Base-by-base conservation (phyloP, 805 yeast genomes). In the Komagataella pastoris region DNA sequence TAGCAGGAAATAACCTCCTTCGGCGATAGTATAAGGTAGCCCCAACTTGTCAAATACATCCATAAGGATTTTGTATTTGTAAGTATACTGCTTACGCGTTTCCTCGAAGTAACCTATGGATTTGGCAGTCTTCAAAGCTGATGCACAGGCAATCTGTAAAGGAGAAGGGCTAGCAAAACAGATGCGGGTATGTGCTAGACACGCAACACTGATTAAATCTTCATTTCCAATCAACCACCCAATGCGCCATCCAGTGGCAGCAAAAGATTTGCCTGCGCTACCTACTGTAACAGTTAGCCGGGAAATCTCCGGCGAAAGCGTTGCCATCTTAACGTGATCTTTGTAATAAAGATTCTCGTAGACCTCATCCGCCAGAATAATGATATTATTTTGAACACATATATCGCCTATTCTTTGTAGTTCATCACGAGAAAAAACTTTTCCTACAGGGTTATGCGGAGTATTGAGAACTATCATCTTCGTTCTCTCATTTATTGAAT, bases 171-270 rank as follows among this genome's bases (percentile, higher is more conserved):
- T 79, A 7, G 91, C 74, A 67, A 93, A 93, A 62, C 96, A 88
- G 59, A 93, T 91, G 67, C 99, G 79, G 1, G 97, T 88, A 67
- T 93, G 97, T 0, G 98, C 98, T 23, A 85, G 77, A 6, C 88
- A 75, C 4, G 83, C 95, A 62, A 86, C 88, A 57, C 84, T 81
- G 59, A 93, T 73, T 57, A 90, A 72, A 30, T 85, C 86, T n/a
- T 85, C 74, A 51, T 86, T 83, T 6, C 97, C 98, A 55, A 90
- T 82, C 44, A 91, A 76, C 95, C 96, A 93, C 51, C 99, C 99
- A 51, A 93, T 79, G 73, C 99, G 83, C 97, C 98, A 93, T 51
- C 99, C 99, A 10, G 99, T 93, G 47, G 96, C 96, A n/a, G 97
- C 96, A 71, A 93, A 93, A 0, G 96, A 81, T 67, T 93, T 93